phyloP scores from a whole-genome alignment of 2,329 filamentous ascomycete species.

The Arthrobotrys musiformis region DNA sequence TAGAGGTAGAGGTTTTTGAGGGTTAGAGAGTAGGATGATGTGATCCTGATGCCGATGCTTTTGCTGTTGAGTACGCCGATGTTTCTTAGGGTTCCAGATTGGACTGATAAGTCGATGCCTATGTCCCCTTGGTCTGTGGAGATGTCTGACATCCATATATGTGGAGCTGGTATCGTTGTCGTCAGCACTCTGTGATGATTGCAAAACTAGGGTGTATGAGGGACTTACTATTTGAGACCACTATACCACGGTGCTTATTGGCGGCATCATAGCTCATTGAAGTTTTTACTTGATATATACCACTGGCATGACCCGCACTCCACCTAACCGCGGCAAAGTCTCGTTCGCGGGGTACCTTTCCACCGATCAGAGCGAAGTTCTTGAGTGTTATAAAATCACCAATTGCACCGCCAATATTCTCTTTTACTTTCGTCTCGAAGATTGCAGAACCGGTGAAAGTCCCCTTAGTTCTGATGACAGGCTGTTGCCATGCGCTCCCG shows the following conservation, averaged over 20 bases:
- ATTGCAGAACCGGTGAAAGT: conserved; percentile 13
- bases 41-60: conserved; percentile 14
- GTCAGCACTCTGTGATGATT: neutral
- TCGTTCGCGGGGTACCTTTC: neutral
- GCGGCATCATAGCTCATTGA: neutral
- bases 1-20: conserved; percentile 14
- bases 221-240: conserved; percentile 14
- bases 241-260: conserved; percentile 21
- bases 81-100: conserved; percentile 15
- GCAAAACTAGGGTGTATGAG: neutral
- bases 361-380: neutral
- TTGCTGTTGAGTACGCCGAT: neutral
- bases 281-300: neutral
- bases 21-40: conserved; percentile 16
- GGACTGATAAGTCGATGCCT: conserved; percentile 27
- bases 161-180: neutral
- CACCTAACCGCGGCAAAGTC: conserved; percentile 24
- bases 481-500: neutral
- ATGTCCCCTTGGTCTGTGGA: neutral
- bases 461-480: neutral
- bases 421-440: conserved; percentile 16
- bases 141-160: conserved; percentile 22
- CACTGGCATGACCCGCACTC: conserved; percentile 18
- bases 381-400: conserved; percentile 24
- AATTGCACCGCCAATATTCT: neutral